Evolutionary conservation across 108 stramenopile species (phyloP).

Genomic region (Fragilariopsis cylindrus): DNA sequence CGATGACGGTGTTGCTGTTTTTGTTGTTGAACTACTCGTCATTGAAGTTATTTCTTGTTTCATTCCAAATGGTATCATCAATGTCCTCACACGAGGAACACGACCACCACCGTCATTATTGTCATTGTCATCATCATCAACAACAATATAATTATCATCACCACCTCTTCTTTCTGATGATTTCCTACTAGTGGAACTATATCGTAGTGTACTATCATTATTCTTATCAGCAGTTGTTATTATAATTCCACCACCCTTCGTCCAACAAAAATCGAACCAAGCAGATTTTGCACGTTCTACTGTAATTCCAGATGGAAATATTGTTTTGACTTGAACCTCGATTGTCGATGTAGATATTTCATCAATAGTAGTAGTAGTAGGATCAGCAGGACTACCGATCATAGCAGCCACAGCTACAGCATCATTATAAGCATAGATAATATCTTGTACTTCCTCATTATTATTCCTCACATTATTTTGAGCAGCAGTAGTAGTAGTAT

Average conservation of each 20-base stretch:
- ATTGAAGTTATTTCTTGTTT: slow-evolving; percentile 12
- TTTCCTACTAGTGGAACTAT: too few species aligned
- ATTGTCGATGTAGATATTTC: neutral
- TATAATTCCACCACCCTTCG: slow-evolving; percentile 10
- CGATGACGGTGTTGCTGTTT: neutral
- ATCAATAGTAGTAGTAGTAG: neutral
- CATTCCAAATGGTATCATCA: slow-evolving; percentile 10
- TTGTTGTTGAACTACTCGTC: neutral
- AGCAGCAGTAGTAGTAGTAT: too few species aligned
- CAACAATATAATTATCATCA: too few species aligned
- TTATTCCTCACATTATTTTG: too few species aligned
- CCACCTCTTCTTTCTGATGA: too few species aligned
- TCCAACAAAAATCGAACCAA: slow-evolving; percentile 15
- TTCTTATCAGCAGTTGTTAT: neutral
- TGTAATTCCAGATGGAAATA: slow-evolving; percentile 1
- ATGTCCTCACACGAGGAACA: slow-evolving; percentile 2
- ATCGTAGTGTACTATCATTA: too few species aligned
- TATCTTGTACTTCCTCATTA: neutral
- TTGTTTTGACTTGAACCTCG: slow-evolving; percentile 7
- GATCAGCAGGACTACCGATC: neutral
- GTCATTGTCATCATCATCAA: too few species aligned
- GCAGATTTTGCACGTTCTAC: neutral
- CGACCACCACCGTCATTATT: too few species aligned
- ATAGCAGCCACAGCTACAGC: neutral
- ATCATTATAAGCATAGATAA: neutral